Base-by-base conservation (phyloP, 2,329 filamentous ascomycete genomes). In the Davidsoniella neocaledoniae region DNA sequence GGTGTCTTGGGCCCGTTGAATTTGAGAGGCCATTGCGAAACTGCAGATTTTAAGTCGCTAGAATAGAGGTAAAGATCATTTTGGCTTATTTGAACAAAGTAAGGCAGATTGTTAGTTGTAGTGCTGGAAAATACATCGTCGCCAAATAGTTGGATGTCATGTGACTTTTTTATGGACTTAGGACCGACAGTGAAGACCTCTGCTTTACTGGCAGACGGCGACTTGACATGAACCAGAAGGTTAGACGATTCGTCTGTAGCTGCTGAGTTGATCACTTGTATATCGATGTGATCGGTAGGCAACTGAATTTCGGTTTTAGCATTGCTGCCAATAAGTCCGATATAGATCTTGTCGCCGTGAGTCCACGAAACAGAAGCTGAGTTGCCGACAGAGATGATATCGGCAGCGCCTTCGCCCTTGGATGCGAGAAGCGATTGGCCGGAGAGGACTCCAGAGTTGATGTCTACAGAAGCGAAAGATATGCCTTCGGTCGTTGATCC, bases 81-180 rank as follows among this genome's bases (percentile, higher is more conserved):
- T 33, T 79, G 69, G 0, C 85, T 87, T 54, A 91, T 71, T 53
- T 88, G 79, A 2, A 84, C 88, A 62, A 96, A 94, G 67, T 86
- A 95, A 6, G 94, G 81, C 58, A 91, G 88, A 17, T 83, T 79
- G 53, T 81, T 83, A 39, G 77, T 74, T 2, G 79, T 84, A 64
- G 82, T 91, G 0, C 78, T 81, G 0, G 87, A 83, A 60, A 95
- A 86, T 1, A 82, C 77, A 21, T 86, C 87, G 39, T 68, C 70
- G 1, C 83, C 85, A 21, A 29, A 74, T 64, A 17, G 87, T 63
- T 48, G 84, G 10, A 96, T 70, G 25, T 81, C 77, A 61, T 94
- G 94, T 0, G 82, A 82, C 62, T 85, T 86, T n/a, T 49, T 53
- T 14, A 40, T 39, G 5, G 51, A 38, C 39, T 46, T 49, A 3